A percentile compares a stretch with the other conserved stretches of the same genome.
phyloP scores from a whole-genome alignment of 768 basidiomycete species.

The Leucocoprinus leucothites region DNA sequence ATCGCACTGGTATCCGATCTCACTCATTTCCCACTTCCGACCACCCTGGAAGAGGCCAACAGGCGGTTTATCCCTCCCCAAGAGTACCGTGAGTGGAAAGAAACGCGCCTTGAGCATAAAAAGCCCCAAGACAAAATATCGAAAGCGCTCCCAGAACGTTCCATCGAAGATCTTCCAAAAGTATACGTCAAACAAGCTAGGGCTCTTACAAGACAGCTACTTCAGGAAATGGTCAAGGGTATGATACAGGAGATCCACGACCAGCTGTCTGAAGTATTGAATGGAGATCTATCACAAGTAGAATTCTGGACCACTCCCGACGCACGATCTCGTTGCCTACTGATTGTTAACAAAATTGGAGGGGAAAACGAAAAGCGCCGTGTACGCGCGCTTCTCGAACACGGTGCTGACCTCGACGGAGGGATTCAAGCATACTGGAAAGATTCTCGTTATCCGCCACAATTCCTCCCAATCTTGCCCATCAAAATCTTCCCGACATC shows the following conservation, averaged over 20 bases:
- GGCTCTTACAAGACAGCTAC: conserved; percentile 66
- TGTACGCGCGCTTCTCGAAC: conserved; percentile 56
- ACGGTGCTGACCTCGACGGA: conserved; percentile 1
- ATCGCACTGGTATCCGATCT: conserved; percentile 84
- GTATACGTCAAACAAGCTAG: conserved; percentile 58
- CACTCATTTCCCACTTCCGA: conserved; percentile 68
- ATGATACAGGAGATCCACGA: conserved; percentile 63
- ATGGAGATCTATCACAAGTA: conserved; percentile 23
- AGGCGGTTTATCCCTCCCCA: conserved; percentile 60
- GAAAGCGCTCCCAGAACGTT: conserved; percentile 20
- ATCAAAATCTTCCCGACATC: conserved; percentile 47
- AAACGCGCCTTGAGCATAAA: conserved; percentile 23
- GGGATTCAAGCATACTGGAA: conserved; percentile 48
- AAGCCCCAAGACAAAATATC: conserved; percentile 4
- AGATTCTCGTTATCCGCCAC: conserved; percentile 51
- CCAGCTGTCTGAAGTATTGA: conserved; percentile 28
- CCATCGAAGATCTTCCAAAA: conserved; percentile 28
- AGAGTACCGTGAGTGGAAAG: conserved; percentile 61
- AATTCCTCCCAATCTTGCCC: conserved; percentile 57
- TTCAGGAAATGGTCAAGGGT: conserved; percentile 68
- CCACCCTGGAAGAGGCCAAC: conserved; percentile 52
- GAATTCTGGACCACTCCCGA: conserved; percentile 83
- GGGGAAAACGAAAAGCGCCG: conserved; percentile 65
- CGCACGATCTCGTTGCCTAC: conserved; percentile 65
- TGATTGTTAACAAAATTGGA: conserved; percentile 82